Base-by-base conservation (phyloP, 345 rosid genomes). In the Turritis glabra region DNA sequence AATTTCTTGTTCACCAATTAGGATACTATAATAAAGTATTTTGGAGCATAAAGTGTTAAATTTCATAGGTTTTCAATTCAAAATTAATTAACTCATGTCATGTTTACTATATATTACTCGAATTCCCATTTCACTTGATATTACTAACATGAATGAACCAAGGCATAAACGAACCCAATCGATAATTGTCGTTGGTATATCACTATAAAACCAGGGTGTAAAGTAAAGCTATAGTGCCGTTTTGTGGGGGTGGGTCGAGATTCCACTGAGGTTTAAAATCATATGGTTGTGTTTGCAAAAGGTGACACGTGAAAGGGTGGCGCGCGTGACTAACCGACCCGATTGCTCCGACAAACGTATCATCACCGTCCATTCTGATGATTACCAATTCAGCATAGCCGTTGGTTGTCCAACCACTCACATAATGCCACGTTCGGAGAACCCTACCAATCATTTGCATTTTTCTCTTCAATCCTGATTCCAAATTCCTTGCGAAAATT, bases 331-430 rank as follows among this genome's bases (percentile, higher is more conserved):
- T 11, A 27, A 30, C 47, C 7, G 66, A 63, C 62, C 3, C 11
- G 54, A 44, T 40, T 27, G 37, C 56, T 56, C 67, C 62, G 72
- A 48, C 80, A 37, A 64, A 71, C 25, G 22, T 22, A 77, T 64
- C 76, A 12, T 13, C 76, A 37, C 76, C 72, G 80, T 71, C 62
- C 68, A 64, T 71, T 56, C 21, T 0, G 23, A 13, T 60, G n/a
- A 11, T 15, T 5, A 53, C 65, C 64, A 76, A 46, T 53, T 62
- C 59, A 76, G 8, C 12, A 12, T 22, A 64, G 55, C 67, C 46
- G 68, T 76, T 15, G 11, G 32, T 56, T 5, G 0, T 2, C 19
- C 67, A 55, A 56, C 72, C 76, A 71, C 80, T 77, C 43, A n/a
- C 2, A 13, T 48, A 14, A 29, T 56, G 80, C 67, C 80, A 77